Evolutionary conservation across 2,329 filamentous ascomycete genomes (phyloP).

Genomic region (Aspergillus niger): DNA sequence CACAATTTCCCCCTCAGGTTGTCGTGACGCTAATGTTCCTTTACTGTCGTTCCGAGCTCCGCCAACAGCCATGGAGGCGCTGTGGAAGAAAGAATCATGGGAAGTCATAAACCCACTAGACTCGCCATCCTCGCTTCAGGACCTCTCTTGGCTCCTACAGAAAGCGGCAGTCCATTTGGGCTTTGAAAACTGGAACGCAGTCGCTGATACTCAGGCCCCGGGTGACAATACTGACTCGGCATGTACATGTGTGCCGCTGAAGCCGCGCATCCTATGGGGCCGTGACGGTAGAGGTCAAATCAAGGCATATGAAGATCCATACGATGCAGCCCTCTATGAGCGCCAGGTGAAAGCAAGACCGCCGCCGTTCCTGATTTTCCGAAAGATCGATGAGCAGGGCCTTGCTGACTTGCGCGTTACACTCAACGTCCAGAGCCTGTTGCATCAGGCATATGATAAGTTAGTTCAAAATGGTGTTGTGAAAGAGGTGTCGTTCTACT

Average conservation of each 20-base stretch:
- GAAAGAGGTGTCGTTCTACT: constrained; percentile 33
- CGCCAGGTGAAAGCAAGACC: constrained; percentile 52
- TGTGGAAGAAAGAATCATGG: constrained; percentile 26
- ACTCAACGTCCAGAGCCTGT: constrained; percentile 40
- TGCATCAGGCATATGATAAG: constrained; percentile 39
- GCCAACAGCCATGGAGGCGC: constrained; percentile 20
- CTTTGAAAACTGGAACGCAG: constrained; percentile 33
- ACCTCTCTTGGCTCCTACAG: constrained; percentile 38
- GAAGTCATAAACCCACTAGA: constrained; percentile 29
- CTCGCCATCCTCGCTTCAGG: constrained; percentile 26
- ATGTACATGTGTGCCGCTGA: constrained; percentile 37
- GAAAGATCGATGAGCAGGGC: constrained; percentile 31
- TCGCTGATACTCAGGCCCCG: constrained; percentile 11
- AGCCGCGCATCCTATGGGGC: constrained; percentile 39
- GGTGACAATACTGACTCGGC: not conserved
- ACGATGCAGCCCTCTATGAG: constrained; percentile 55
- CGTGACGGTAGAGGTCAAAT: constrained; percentile 32
- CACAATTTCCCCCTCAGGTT: constrained; percentile 23
- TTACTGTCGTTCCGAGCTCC: constrained; percentile 32
- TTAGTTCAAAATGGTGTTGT: constrained; percentile 19
- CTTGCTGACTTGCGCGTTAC: constrained; percentile 42
- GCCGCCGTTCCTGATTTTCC: constrained; percentile 44
- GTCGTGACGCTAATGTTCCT: constrained; percentile 35
- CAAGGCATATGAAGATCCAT: constrained; percentile 54
- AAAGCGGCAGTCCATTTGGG: constrained; percentile 27